Evolutionary conservation across 345 rosid genomes (phyloP), one percentile per base, ranked within the genome.

Genomic region (Lepidium didymum): DNA sequence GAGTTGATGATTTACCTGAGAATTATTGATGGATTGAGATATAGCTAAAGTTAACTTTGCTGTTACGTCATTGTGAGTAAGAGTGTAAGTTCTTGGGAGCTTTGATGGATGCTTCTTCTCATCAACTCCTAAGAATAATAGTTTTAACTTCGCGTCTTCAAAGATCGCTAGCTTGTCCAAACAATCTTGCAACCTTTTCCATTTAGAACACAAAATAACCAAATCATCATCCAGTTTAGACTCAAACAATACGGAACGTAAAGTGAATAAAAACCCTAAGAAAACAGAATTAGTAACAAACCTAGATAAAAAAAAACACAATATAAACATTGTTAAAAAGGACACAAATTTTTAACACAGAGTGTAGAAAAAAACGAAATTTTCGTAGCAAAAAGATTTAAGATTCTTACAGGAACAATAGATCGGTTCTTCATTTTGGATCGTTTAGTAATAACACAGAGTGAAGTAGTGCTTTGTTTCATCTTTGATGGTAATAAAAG

Each of bases 151-250:
- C 38, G 98, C 87, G 5, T 96, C 87, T 75, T 93, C 88, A 63
- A 93, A 93, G 21, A 93, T 84, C 3, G 97, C 84, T 84, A 2
- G 97, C 84, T 3, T 91, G 92, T 77, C 98, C 97, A 47, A 93
- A 93, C 52, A 90, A 71, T 71, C 98, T 90, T 34, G 97, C 94
- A 58, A 81, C 84, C 98, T 93, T 27, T 23, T 23, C 27, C 27
- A 23, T 23, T 23, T 23, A 1, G 27, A 23, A 23, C 27, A 23
- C 27, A 2, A 23, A 23, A 23, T 1, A 1, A 23, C 27, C 27
- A 23, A 23, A 23, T 23, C 27, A 1, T 23, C 6, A 4, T 10
- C 12, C 6, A 14, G 35, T 15, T 34, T 9, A 8, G 8, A 34
- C 18, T 7, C 38, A 29, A 14, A 27, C 21, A 19, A 19, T n/a